phyloP scores from a whole-genome alignment of 768 basidiomycete genomes.

The Royoungia palumana region DNA sequence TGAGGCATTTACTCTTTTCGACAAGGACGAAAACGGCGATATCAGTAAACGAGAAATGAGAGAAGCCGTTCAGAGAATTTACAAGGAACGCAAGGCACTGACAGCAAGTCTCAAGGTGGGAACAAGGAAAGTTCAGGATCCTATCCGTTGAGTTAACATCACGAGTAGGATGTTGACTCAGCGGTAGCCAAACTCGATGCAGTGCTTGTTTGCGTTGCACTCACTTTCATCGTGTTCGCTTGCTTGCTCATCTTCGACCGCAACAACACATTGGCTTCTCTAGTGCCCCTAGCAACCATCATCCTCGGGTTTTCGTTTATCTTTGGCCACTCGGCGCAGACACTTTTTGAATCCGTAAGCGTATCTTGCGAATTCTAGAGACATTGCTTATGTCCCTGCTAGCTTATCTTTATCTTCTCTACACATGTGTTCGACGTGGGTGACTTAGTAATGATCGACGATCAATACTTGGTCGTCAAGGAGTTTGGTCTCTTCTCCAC shows the following conservation, averaged over 20 bases:
- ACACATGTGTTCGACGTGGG: conserved; percentile 87
- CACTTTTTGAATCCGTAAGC: conserved; percentile 70
- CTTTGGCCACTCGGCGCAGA: conserved; percentile 78
- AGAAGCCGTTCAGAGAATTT: conserved; percentile 77
- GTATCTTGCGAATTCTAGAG: conserved; percentile 1
- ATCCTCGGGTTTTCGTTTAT: conserved; percentile 84
- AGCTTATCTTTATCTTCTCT: conserved; percentile 84
- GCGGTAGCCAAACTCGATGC: conserved; percentile 77
- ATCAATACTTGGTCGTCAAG: conserved; percentile 43
- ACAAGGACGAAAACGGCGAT: conserved; percentile 82
- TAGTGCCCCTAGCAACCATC: conserved; percentile 77
- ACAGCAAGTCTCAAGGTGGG: conserved; percentile 65
- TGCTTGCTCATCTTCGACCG: conserved; percentile 75
- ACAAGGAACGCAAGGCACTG: conserved; percentile 71
- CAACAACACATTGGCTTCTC: conserved; percentile 59
- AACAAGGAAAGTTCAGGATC: neutral
- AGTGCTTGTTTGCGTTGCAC: conserved; percentile 57
- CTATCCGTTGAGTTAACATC: conserved; percentile 4
- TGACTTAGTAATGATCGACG: conserved; percentile 79
- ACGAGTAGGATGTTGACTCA: conserved; percentile 60
- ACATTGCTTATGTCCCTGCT: neutral
- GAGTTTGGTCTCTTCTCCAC: conserved; percentile 83
- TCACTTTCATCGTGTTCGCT: conserved; percentile 61
- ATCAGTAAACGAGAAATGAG: conserved; percentile 78
- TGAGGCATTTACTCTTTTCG: conserved; percentile 67